phyloP scores from a whole-genome alignment of 2,329 filamentous ascomycete genomes.

The Colletotrichum camelliae region DNA sequence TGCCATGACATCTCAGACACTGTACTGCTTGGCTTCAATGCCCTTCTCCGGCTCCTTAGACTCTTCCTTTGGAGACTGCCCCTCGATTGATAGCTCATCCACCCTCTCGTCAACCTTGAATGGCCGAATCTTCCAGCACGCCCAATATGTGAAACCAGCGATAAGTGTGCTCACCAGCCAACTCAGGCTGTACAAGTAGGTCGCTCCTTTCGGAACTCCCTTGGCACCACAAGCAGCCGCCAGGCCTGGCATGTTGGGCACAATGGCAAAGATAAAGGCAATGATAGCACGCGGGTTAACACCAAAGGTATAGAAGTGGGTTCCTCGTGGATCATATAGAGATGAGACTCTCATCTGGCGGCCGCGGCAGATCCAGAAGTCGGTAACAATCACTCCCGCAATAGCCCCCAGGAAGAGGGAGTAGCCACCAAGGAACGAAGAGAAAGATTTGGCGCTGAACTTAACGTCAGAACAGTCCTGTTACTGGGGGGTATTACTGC shows the following conservation, averaged over 20 bases:
- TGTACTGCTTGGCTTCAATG: background rate
- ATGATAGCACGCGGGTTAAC: conserved; percentile 34
- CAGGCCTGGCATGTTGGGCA: conserved; percentile 28
- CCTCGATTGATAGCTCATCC: background rate
- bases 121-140: background rate
- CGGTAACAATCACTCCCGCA: conserved; percentile 37
- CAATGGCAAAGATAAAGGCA: conserved; percentile 34
- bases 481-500: conserved; percentile 2
- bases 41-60: background rate
- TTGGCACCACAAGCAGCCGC: conserved; percentile 25
- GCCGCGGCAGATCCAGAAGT: conserved; percentile 43
- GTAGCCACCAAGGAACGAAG: conserved; percentile 38
- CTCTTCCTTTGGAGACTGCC: background rate
- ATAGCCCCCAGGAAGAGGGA: conserved; percentile 42
- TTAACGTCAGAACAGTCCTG: conserved; percentile 20
- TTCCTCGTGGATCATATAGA: conserved; percentile 39
- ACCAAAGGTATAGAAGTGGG: conserved; percentile 46
- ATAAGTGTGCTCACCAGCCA: conserved; percentile 26
- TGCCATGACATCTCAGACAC: background rate
- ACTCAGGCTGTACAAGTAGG: conserved; percentile 27
- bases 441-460: conserved; percentile 7
- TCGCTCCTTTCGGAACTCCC: conserved; percentile 18
- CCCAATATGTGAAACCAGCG: conserved; percentile 17
- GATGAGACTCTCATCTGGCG: conserved; percentile 39
- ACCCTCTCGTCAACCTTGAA: background rate